Base-by-base conservation (phyloP, 164 flowering plant species). In the Stephania japonica region DNA sequence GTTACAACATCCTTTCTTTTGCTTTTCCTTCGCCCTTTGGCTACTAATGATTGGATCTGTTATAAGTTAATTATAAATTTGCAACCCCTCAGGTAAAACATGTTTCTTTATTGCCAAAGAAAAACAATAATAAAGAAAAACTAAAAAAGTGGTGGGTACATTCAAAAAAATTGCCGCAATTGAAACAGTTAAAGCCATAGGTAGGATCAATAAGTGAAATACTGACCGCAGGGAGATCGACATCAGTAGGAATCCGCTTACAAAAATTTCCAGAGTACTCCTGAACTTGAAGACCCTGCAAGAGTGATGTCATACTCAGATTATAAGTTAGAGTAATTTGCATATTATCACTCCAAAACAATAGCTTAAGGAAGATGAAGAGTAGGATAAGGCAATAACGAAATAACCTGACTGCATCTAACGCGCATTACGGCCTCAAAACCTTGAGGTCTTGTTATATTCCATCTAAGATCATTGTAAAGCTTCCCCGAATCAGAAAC, bases 401-500 rank as follows among this genome's bases (percentile, higher is more conserved):
- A 72, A 79, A 78, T 72, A 70, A 92, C 99, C 97, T 93, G 98
- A 80, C 98, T 91, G 84, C 98, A 90, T 83, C 99, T 85, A 24
- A 93, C 97, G 72, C 99, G 96, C 99, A 96, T 93, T 68, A 96
- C 98, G 23, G 99, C 99, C 83, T 96, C 99, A 87, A 89, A 90
- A 63, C 99, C 99, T 84, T 96, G 99, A 25, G 99, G 99, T 83
- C 97, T 88, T 23, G 97, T 86, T 32, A 96, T 76, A 80, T 96
- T 96, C 99, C 99, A 96, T 83, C 95, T 90, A 77, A 96, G 94
- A 81, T 96, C 99, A 79, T 96, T 96, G 84, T 89, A 90, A 67
- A 96, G 95, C 86, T 93, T 96, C 47, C 97, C 97, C 67, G 98
- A 80, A 84, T 96, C 99, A 80, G 94, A 81, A 69, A 87, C 73